phyloP scores from a whole-genome alignment of 495 filamentous ascomycete genomes.

The Aspergillus nidulans region DNA sequence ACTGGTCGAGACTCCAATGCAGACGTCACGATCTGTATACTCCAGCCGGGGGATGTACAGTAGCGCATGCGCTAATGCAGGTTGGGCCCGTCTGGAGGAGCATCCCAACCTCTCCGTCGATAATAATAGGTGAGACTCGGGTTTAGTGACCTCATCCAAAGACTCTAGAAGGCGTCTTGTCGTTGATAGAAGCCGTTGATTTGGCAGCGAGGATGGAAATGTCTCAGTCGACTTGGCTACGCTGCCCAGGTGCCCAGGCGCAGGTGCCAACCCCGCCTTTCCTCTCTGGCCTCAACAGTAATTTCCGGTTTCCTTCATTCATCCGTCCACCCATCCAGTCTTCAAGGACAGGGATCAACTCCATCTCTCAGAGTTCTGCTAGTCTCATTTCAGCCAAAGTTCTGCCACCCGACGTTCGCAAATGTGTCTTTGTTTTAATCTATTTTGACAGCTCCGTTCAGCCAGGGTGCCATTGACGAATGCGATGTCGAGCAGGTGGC shows the following conservation, averaged over 20 bases:
- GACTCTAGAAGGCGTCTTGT: not conserved
- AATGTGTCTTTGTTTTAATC: constrained; percentile 1
- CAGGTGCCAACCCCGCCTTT: constrained; percentile 8
- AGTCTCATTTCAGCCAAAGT: not conserved
- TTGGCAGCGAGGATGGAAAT: constrained; percentile 7
- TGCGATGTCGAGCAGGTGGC: not conserved
- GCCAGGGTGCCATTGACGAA: not conserved
- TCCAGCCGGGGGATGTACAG: not conserved
- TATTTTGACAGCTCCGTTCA: not conserved
- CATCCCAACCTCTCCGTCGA: not conserved
- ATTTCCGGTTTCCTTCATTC: not conserved
- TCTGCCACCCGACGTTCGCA: not conserved
- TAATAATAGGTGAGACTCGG: constrained; percentile 2
- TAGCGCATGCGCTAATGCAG: not conserved
- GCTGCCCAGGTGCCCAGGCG: not conserved
- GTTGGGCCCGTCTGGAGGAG: not conserved
- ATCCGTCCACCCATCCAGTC: not conserved
- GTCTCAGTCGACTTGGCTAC: no score
- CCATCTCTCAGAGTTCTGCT: not conserved
- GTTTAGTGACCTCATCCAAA: not conserved
- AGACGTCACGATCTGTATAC: not conserved
- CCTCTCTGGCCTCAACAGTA: not conserved
- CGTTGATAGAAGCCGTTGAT: not conserved
- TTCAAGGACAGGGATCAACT: not conserved
- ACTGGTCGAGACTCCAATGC: not conserved